These are phyloP conservation scores for Pleurotus platypus DNA, from an alignment of 768 basidiomycete species.

Conservation along the genomic window DNA sequence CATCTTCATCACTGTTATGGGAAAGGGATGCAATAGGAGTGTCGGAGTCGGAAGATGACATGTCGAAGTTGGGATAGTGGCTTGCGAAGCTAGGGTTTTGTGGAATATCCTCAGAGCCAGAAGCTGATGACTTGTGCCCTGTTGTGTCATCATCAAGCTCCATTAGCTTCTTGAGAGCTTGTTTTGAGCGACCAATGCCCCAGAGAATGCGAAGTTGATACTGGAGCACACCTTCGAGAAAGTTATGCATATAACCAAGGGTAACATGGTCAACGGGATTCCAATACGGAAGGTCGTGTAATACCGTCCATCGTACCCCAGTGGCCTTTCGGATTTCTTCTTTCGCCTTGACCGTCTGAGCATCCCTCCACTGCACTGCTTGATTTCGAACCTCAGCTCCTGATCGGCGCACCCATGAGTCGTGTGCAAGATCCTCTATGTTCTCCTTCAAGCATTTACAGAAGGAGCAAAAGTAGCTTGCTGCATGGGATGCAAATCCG, in stretches of 20 bases:
- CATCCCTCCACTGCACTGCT: slow-evolving; percentile 14
- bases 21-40: neutral
- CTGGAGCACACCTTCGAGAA: slow-evolving; percentile 3
- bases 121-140: too few species aligned
- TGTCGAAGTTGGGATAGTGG: too few species aligned
- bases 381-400: slow-evolving; percentile 13
- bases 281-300: slow-evolving; percentile 24
- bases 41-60: too few species aligned
- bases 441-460: slow-evolving; percentile 13
- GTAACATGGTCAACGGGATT: slow-evolving; percentile 23
- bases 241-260: slow-evolving; percentile 27
- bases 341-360: slow-evolving; percentile 10
- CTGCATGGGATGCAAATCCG: slow-evolving; percentile 15
- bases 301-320: slow-evolving; percentile 24
- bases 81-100: too few species aligned
- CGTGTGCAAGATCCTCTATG: slow-evolving; percentile 16
- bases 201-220: slow-evolving; percentile 17
- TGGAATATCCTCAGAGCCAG: too few species aligned
- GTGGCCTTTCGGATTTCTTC: slow-evolving; percentile 8
- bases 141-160: neutral
- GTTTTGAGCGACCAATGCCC: slow-evolving; percentile 16
- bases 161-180: neutral
- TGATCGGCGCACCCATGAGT: slow-evolving; percentile 14
- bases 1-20: too few species aligned
- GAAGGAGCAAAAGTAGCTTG: slow-evolving; percentile 19